These are phyloP conservation scores for Neophaeococcomyces aloes DNA, from an alignment of 2,329 filamentous ascomycete species.

Conservation along the genomic window DNA sequence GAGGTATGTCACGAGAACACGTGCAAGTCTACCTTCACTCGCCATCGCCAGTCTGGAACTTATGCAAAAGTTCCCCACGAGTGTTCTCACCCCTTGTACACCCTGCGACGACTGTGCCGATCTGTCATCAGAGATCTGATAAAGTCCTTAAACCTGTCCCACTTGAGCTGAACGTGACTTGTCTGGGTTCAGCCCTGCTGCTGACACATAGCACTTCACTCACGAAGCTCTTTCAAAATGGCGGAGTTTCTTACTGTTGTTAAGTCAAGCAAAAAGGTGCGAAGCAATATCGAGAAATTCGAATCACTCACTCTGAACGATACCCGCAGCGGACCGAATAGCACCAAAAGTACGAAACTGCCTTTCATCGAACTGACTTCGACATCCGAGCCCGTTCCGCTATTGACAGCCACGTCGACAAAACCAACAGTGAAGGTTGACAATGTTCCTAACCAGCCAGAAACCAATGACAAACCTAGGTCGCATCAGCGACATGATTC, in stretches of 20 bases:
- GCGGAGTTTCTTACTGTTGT: conserved; percentile 46
- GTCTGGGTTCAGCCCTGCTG: background rate
- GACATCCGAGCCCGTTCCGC: background rate
- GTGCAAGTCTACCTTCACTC: too few species aligned
- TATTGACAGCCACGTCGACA: background rate
- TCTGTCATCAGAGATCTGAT: too few species aligned
- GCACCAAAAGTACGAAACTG: conserved; percentile 5
- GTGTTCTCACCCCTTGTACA: too few species aligned
- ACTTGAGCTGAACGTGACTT: too few species aligned
- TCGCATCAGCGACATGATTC: conserved; percentile 16
- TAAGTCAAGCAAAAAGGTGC: conserved; percentile 43
- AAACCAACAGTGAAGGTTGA: conserved; percentile 20
- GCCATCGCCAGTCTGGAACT: too few species aligned
- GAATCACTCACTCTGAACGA: conserved; percentile 27
- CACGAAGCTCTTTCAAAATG: conserved; percentile 32
- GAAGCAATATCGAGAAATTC: conserved; percentile 32
- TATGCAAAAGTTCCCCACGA: too few species aligned
- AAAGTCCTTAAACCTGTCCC: too few species aligned
- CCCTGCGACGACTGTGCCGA: too few species aligned
- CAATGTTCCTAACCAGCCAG: conserved; percentile 23
- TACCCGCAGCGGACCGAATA: conserved; percentile 6
- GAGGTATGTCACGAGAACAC: too few species aligned
- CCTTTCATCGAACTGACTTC: conserved; percentile 2
- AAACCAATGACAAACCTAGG: conserved; percentile 20
- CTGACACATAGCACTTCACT: background rate